Evolutionary conservation across 169 alveolate genomes (phyloP), one percentile per base, ranked within the genome.

Genomic region (Prorocentrum cordatum): DNA sequence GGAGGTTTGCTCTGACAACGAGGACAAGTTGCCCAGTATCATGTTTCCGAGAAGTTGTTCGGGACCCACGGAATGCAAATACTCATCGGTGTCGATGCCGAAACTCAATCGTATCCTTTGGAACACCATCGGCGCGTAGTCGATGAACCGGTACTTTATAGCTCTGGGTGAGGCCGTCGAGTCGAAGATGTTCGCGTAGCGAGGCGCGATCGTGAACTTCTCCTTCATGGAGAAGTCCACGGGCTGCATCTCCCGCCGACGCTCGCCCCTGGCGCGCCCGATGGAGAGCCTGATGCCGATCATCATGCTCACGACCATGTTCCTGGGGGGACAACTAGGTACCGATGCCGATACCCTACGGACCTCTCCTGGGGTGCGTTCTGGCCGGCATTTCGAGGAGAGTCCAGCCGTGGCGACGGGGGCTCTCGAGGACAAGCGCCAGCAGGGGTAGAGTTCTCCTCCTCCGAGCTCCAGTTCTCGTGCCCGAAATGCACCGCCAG

Each of bases 101-200:
- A 94, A 95, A 86, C 93, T 72, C 31, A 88, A 95, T 38, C 99
- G 93, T 7, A 97, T 94, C 24, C 94, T 93, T 79, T 96, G 96
- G 92, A 97, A 97, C 24, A 97, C 98, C 93, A 95, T 93, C 22
- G 99, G 99, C 20, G 98, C 97, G 93, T 95, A 96, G 91, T 97
- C 99, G 66, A 94, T 95, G 93, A 97, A 97, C 2, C 42, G 29
- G 16, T 70, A 32, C 32, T 47, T 33, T n/a, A 50, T 58, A 3
- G 18, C 38, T 31, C 24, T 58, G 16, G 31, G 35, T 20, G n/a
- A 31, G 18, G 68, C 68, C 35, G 24, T 35, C 35, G 35, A 18
- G 50, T 59, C 39, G 77, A 54, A 47, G 59, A 79, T 54, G 29
- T 61, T 31, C 33, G 79, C 93, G 3, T 89, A 50, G 16, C 71